These are phyloP conservation scores for Ascochyta fabae DNA, from an alignment of 2,329 filamentous ascomycete species.

Conservation along the genomic window DNA sequence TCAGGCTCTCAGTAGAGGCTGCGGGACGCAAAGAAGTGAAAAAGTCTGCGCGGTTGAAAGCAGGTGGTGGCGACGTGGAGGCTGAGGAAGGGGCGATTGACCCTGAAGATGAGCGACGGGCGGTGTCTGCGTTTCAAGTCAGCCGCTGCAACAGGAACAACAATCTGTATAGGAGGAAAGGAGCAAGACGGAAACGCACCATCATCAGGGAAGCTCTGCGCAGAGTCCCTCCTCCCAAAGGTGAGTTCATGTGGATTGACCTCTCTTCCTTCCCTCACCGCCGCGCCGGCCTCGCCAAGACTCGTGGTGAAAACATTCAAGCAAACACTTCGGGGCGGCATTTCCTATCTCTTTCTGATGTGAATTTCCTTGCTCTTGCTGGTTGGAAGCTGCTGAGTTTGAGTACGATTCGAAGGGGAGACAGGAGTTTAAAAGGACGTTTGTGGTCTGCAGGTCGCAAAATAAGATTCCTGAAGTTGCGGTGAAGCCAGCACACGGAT, in stretches of 20 bases:
- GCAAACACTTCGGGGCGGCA: conserved; percentile 47
- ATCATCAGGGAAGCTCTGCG: conserved; percentile 32
- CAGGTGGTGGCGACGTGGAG: conserved; percentile 26
- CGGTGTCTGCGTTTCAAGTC: conserved; percentile 22
- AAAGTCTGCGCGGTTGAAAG: conserved; percentile 33
- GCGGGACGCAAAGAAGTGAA: conserved; percentile 33
- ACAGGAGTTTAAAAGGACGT: conserved; percentile 36
- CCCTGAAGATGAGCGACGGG: conserved; percentile 30
- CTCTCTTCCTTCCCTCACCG: conserved; percentile 36
- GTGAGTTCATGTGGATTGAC: conserved; percentile 16
- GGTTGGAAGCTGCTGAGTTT: conserved; percentile 16
- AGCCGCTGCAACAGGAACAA: conserved; percentile 11
- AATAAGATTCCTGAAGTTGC: conserved; percentile 44
- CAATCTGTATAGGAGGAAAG: neutral
- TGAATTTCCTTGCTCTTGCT: conserved; percentile 19
- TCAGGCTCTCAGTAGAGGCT: conserved; percentile 35
- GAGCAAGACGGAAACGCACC: conserved; percentile 18
- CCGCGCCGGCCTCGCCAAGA: conserved; percentile 36
- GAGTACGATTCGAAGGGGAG: conserved; percentile 20
- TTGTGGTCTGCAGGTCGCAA: conserved; percentile 29
- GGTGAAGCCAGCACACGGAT: conserved; percentile 48
- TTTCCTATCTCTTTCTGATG: conserved; percentile 27
- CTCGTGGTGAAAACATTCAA: conserved; percentile 47
- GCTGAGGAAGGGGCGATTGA: conserved; percentile 27
- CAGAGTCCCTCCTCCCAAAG: conserved; percentile 39